A percentile compares a stretch with the other conserved stretches of the same genome.
Conservation (phyloP, 371 early-diverging fungal species). For the Rhizopus delemar region DNA sequence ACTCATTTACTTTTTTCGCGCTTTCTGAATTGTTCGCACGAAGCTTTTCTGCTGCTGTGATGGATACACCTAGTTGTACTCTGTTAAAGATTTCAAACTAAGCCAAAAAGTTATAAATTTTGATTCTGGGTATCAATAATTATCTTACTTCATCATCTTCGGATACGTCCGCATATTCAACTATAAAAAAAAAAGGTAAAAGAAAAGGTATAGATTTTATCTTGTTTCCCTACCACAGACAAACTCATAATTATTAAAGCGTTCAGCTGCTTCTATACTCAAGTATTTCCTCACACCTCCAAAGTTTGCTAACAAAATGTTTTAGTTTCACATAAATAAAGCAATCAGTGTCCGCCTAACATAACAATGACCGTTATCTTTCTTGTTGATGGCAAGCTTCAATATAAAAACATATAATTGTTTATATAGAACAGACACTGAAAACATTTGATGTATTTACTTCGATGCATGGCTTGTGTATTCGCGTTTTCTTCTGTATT, state of each 20-base stretch:
- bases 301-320: neutral
- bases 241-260: conserved; percentile 25
- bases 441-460: neutral
- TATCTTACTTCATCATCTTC: conserved; percentile 34
- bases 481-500: conserved; percentile 6
- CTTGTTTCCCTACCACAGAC: conserved; percentile 27
- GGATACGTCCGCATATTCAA: conserved; percentile 30
- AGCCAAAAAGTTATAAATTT: neutral
- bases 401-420: too few relatives aligned
- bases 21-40: conserved; percentile 27
- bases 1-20: conserved; percentile 6
- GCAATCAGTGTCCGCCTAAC: too few relatives aligned
- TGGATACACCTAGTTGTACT: conserved; percentile 38
- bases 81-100: conserved; percentile 42
- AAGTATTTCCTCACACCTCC: conserved; percentile 2
- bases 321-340: too few relatives aligned
- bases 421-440: too few relatives aligned
- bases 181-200: conserved; percentile 10
- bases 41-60: conserved; percentile 35
- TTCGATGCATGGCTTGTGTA: neutral
- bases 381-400: too few relatives aligned
- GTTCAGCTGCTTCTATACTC: conserved; percentile 11
- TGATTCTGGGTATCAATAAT: neutral
- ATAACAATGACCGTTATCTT: too few relatives aligned
- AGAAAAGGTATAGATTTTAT: too few relatives aligned